phyloP scores from a whole-genome alignment of 257 asterid genomes.

The Euphrasia confusa region DNA sequence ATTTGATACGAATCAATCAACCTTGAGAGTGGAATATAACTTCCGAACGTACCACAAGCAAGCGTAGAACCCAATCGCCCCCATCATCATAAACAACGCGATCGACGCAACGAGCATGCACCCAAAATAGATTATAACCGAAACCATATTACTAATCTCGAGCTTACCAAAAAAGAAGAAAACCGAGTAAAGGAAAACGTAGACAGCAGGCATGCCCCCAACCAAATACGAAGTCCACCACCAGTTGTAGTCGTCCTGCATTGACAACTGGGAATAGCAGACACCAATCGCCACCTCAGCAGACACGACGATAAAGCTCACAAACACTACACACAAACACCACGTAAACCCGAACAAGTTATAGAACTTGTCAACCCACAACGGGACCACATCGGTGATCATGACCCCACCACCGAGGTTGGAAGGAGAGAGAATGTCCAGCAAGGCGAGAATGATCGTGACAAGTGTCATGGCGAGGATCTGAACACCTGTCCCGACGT shows the following conservation, averaged over 20 bases:
- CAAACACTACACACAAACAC: no score
- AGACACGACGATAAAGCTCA: no score
- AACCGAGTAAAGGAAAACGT: constrained; percentile 39
- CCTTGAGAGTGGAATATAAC: constrained; percentile 82
- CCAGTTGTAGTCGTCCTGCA: no score
- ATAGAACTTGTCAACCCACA: constrained; percentile 28
- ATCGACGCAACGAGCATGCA: constrained; percentile 79
- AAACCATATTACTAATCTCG: constrained; percentile 70
- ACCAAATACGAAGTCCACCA: no score
- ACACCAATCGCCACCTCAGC: no score
- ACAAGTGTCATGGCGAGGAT: constrained; percentile 75
- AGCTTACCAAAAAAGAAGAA: constrained; percentile 86
- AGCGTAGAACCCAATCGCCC: constrained; percentile 76
- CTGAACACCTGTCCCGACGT: constrained; percentile 83
- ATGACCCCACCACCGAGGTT: constrained; percentile 69
- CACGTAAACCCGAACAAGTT: no score
- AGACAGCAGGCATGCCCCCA: no score
- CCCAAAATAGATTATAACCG: constrained; percentile 75
- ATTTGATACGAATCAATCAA: constrained; percentile 32
- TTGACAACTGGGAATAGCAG: no score
- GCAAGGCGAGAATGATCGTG: constrained; percentile 66
- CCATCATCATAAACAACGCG: constrained; percentile 79
- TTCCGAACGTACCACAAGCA: constrained; percentile 85
- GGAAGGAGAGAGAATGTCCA: constrained; percentile 85
- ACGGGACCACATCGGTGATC: constrained; percentile 71